Conservation (phyloP, 305 asterid genomes). For the Fraxinus dipetala region DNA sequence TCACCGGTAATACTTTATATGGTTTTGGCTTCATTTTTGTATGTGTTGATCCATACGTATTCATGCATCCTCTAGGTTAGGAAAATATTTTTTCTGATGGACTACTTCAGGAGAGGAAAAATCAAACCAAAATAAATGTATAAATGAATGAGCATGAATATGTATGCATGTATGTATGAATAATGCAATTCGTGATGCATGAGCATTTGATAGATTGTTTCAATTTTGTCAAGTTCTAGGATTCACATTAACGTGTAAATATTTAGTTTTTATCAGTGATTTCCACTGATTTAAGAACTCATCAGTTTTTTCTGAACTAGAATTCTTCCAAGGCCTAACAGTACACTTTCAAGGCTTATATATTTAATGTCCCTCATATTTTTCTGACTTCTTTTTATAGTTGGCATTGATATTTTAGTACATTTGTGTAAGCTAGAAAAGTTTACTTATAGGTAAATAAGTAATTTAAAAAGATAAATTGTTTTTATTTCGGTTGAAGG, state of each 20-base stretch:
- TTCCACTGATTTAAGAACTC: not conserved
- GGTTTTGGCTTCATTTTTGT: not conserved
- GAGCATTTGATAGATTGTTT: constrained; percentile 8
- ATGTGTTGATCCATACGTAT: constrained; percentile 1
- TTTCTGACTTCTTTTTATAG: not conserved
- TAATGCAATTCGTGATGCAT: constrained; percentile 1
- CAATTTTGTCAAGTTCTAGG: not conserved
- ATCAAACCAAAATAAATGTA: not conserved
- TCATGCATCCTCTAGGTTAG: not conserved
- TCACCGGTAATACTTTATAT: constrained; percentile 53
- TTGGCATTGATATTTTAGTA: not conserved
- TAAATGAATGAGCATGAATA: constrained; percentile 9
- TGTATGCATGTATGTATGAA: too few relatives aligned
- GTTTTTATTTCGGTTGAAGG: not conserved
- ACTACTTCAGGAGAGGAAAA: constrained; percentile 1
- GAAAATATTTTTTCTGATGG: not conserved
- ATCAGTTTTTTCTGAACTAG: not conserved
- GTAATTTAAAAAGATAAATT: not conserved
- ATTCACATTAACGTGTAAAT: not conserved
- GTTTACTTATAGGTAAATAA: not conserved
- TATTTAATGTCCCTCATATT: not conserved
- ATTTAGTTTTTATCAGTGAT: not conserved
- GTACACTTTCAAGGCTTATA: not conserved
- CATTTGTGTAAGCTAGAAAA: not conserved
- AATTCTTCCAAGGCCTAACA: not conserved